These are phyloP conservation scores for Exserohilum turcica DNA, from an alignment of 2,329 filamentous ascomycete genomes.

Conservation along the genomic window DNA sequence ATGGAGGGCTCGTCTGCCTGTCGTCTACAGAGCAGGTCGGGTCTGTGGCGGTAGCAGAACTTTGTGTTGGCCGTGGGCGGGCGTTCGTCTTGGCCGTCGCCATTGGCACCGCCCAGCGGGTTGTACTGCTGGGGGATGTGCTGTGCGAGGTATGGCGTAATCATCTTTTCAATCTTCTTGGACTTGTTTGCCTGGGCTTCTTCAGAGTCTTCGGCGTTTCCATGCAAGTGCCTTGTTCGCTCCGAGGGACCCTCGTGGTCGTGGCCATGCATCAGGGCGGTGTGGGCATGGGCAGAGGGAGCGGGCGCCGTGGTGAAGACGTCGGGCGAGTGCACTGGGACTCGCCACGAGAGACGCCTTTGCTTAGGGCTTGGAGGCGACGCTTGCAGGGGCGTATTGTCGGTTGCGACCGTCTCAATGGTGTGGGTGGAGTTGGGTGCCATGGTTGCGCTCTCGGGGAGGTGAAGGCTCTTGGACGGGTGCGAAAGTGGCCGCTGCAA, in stretches of 20 bases:
- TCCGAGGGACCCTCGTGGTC: constrained; percentile 42
- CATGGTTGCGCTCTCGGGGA: constrained; percentile 20
- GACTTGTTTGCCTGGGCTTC: constrained; percentile 43
- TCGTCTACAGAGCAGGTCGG: constrained; percentile 89
- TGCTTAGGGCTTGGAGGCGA: constrained; percentile 21
- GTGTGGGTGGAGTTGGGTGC: constrained; percentile 36
- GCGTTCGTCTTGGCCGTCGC: constrained; percentile 38
- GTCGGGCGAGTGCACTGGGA: constrained; percentile 23
- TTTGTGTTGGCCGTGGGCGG: constrained; percentile 71
- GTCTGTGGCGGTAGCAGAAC: constrained; percentile 93
- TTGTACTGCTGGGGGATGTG: constrained; percentile 91
- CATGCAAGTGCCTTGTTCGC: constrained; percentile 39
- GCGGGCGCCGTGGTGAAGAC: constrained; percentile 20
- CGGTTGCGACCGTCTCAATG: constrained; percentile 35
- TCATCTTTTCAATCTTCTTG: constrained; percentile 74
- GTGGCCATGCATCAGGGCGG: constrained; percentile 45
- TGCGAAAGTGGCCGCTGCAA: neutral
- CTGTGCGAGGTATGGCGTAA: constrained; percentile 85
- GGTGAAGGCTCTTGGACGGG: neutral
- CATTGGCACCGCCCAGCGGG: constrained; percentile 67
- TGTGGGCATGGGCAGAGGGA: constrained; percentile 36
- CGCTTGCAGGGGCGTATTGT: constrained; percentile 21
- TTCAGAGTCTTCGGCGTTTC: constrained; percentile 30
- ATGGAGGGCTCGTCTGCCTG: constrained; percentile 95
- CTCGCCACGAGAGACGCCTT: constrained; percentile 39